phyloP scores from a whole-genome alignment of 164 flowering plant species.

The Vitis amurensis region DNA sequence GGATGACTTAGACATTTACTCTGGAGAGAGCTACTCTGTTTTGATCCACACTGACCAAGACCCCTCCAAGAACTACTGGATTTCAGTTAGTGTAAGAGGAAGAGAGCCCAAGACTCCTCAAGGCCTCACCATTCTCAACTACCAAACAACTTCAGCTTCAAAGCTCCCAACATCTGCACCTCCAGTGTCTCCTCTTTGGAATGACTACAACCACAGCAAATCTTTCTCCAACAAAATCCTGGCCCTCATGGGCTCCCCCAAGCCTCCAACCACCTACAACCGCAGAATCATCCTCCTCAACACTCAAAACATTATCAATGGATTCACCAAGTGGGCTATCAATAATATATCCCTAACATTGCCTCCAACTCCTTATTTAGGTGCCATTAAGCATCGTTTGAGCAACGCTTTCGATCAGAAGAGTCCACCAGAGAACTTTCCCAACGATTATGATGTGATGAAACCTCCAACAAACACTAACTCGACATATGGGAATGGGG shows the following conservation, averaged over 20 bases:
- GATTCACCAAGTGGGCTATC: conserved; percentile 77
- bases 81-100: too few species aligned
- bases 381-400: conserved; percentile 51
- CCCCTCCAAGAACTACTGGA: too few species aligned
- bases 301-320: conserved; percentile 76
- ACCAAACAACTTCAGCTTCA: conserved; percentile 47
- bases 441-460: conserved; percentile 45
- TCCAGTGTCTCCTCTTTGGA: conserved; percentile 70
- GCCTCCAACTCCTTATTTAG: conserved; percentile 82
- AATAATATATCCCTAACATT: conserved; percentile 70
- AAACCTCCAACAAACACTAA: conserved; percentile 57
- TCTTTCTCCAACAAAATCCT: conserved; percentile 48
- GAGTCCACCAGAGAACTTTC: conserved; percentile 54
- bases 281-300: conserved; percentile 69
- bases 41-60: too few species aligned
- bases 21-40: too few species aligned
- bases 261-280: conserved; percentile 46
- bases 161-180: conserved; percentile 55
- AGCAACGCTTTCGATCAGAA: conserved; percentile 35
- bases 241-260: conserved; percentile 41
- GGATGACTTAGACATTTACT: conserved; percentile 56
- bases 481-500: conserved; percentile 45
- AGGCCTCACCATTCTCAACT: conserved; percentile 72
- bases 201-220: conserved; percentile 56
- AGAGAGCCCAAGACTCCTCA: conserved; percentile 35